Base-by-base conservation (phyloP, 768 basidiomycete genomes). In the Pleurotus ostreatus region DNA sequence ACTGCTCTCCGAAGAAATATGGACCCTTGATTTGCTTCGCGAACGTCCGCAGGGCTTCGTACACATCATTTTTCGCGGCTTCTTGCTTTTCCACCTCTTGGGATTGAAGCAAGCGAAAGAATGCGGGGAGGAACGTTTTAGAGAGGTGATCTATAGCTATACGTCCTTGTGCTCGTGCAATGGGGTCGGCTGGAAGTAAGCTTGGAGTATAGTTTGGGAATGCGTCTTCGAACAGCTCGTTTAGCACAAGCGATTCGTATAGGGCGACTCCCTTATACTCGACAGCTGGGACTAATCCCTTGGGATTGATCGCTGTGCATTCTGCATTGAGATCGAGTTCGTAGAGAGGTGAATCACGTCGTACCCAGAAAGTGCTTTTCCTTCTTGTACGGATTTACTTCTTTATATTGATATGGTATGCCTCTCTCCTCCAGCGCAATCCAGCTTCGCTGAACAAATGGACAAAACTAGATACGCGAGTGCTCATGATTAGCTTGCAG, bases 361-460 rank as follows among this genome's bases (percentile, higher is more conserved):
- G 37, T 57, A 79, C 81, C 77, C 26, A 83, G 70, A 63, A 82
- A 83, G 41, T 79, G 74, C 13, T 74, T 68, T 62, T 82, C 82
- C 61, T 87, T 88, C 69, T 84, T 84, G 73, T 88, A 88, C 2
- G 85, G 84, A 66, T 86, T 85, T 18, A 83, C 77, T 63, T 87
- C 83, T 57, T 78, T 78, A 65, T 85, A 86, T 59, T 85, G 83
- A 62, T 88, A 89, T 1, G 81, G 80, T 25, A 88, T 80, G 0
- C 78, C 78, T 54, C 76, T 80, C 64, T 88, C 86, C 63, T 89
- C 85, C 3, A 89, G 72, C 0, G 79, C 68, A 51, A 88, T 83
- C 88, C 87, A 89, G 11, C 73, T 71, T 8, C 86, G 74, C 64
- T 84, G 82, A 18, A 80, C 81, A 51, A 71, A 84, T 0, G 83